phyloP scores from a whole-genome alignment of 805 yeast species.

The Cyberlindnera suaveolens region DNA sequence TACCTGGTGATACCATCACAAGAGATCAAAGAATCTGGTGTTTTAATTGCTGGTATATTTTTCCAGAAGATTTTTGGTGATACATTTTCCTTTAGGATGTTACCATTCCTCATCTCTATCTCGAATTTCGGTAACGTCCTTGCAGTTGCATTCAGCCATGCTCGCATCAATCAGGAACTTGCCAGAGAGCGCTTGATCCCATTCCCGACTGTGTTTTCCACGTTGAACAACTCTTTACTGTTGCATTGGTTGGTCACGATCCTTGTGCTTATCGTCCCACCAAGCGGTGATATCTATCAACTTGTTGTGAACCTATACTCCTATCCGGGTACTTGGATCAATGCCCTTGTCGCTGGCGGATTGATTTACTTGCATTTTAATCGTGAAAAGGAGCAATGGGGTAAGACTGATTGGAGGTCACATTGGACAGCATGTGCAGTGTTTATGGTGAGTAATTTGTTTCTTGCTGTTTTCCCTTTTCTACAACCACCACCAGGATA shows the following conservation, averaged over 20 bases:
- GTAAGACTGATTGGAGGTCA: slow-evolving; percentile 26
- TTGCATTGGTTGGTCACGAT: slow-evolving; percentile 55
- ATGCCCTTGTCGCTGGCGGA: slow-evolving; percentile 45
- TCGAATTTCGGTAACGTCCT: slow-evolving; percentile 61
- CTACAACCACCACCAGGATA: slow-evolving; percentile 41
- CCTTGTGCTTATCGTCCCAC: slow-evolving; percentile 48
- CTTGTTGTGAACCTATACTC: slow-evolving; percentile 56
- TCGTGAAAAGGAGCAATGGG: slow-evolving; percentile 36
- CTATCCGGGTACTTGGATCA: slow-evolving; percentile 59
- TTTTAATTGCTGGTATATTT: slow-evolving; percentile 56
- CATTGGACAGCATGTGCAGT: slow-evolving; percentile 25
- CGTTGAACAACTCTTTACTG: slow-evolving; percentile 37
- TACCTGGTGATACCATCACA: slow-evolving; percentile 37
- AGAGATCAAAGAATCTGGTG: slow-evolving; percentile 48
- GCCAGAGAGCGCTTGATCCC: slow-evolving; percentile 48
- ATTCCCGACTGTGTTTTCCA: slow-evolving; percentile 38
- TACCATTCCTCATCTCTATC: slow-evolving; percentile 53
- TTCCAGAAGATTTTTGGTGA: slow-evolving; percentile 54
- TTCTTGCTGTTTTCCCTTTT: slow-evolving; percentile 50
- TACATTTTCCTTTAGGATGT: slow-evolving; percentile 38
- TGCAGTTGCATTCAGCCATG: slow-evolving; percentile 58
- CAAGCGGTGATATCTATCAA: slow-evolving; percentile 58
- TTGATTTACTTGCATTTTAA: slow-evolving; percentile 44
- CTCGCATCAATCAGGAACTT: slow-evolving; percentile 51
- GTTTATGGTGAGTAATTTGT: slow-evolving; percentile 41